Percentiles rank a stretch among this genome's conserved stretches.
Evolutionary conservation across 306 rosid species (phyloP).

Genomic region (Clitoria ternatea): DNA sequence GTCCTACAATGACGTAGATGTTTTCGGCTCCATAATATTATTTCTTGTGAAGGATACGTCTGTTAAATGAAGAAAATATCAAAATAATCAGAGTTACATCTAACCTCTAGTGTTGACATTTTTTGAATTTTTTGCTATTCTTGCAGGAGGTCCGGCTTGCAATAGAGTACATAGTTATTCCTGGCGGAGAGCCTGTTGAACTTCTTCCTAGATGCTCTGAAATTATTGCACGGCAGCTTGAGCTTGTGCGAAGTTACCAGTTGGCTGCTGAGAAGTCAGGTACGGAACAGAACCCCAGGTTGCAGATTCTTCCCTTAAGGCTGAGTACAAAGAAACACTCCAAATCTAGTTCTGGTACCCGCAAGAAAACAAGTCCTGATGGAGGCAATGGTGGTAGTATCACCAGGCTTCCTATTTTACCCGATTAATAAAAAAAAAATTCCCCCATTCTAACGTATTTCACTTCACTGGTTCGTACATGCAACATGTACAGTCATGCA

Average conservation of each 20-base stretch:
- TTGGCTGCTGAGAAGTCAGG: constrained; percentile 93
- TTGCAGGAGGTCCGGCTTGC: constrained; percentile 96
- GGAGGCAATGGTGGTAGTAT: constrained; percentile 43
- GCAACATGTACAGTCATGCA: constrained; percentile 50
- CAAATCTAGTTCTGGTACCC: constrained; percentile 40
- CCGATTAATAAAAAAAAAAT: constrained; percentile 38
- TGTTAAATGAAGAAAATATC: no score
- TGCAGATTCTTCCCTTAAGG: constrained; percentile 93
- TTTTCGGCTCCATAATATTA: no score
- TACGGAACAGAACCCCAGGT: constrained; percentile 77
- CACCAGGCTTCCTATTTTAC: constrained; percentile 73
- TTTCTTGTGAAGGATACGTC: no score
- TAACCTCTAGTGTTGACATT: neutral
- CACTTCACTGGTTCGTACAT: constrained; percentile 32
- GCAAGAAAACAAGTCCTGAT: constrained; percentile 36
- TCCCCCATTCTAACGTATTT: constrained; percentile 35
- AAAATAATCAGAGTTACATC: no score
- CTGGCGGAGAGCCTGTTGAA: constrained; percentile 98
- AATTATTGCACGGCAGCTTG: constrained; percentile 86
- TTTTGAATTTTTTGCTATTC: neutral
- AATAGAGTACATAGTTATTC: constrained; percentile 94
- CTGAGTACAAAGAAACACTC: constrained; percentile 44
- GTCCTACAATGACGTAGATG: no score
- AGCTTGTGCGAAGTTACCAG: constrained; percentile 87
- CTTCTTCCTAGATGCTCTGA: constrained; percentile 94